These are phyloP conservation scores for Adansonia digitata DNA, from an alignment of 345 rosid species.

Conservation along the genomic window DNA sequence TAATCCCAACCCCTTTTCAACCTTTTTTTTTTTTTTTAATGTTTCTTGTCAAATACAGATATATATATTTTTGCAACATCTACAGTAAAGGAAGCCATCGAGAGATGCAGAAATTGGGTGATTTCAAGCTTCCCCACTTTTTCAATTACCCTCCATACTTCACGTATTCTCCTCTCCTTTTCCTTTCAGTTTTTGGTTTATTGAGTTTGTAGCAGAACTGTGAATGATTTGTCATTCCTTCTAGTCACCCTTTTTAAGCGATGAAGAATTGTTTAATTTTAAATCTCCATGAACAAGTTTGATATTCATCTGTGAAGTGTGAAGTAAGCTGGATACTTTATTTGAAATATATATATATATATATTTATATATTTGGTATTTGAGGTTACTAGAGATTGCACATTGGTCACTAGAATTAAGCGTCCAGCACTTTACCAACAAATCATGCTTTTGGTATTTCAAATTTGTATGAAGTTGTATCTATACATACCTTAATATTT, in stretches of 20 bases:
- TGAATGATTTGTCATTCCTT: neutral
- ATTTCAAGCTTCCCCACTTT: conserved; percentile 89
- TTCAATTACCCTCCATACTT: conserved; percentile 96
- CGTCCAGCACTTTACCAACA: too few relatives aligned
- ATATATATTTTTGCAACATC: neutral
- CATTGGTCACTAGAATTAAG: neutral
- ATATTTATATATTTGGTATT: neutral
- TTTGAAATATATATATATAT: neutral
- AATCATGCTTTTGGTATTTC: neutral
- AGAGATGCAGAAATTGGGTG: conserved; percentile 79
- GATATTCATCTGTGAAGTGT: neutral
- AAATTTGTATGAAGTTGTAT: neutral
- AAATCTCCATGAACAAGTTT: neutral
- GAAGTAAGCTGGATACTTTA: neutral
- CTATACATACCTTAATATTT: neutral
- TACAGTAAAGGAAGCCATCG: neutral
- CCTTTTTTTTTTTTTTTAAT: neutral
- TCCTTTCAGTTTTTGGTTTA: neutral
- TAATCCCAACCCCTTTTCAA: neutral
- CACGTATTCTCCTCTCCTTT: conserved; percentile 50
- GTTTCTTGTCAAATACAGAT: neutral
- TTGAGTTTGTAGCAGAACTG: neutral
- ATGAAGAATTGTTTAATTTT: neutral
- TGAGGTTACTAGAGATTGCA: neutral
- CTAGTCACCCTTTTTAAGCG: neutral